phyloP scores from a whole-genome alignment of 345 rosid genomes.

The Heritiera fomes region DNA sequence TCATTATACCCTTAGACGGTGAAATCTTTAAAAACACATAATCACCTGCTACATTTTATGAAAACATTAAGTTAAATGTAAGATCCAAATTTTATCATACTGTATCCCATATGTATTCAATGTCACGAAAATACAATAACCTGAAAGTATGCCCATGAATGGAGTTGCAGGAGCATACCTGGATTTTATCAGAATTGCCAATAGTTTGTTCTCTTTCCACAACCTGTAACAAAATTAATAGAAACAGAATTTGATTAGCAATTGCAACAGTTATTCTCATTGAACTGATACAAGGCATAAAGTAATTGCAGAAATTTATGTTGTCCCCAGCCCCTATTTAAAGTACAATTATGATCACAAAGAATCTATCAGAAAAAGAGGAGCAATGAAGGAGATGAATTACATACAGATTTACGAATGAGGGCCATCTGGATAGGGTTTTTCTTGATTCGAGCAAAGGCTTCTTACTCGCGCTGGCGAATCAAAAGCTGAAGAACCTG shows the following conservation, averaged over 20 bases:
- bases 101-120: too few relatives aligned
- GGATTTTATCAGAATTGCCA: background rate
- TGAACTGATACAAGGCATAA: background rate
- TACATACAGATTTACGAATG: slow-evolving; percentile 79
- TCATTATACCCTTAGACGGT: too few relatives aligned
- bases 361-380: background rate
- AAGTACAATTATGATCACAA: background rate
- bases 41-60: too few relatives aligned
- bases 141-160: background rate
- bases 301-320: background rate
- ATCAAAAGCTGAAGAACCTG: slow-evolving; percentile 48
- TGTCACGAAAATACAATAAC: background rate
- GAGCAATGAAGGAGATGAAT: background rate
- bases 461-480: slow-evolving; percentile 93
- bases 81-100: too few relatives aligned
- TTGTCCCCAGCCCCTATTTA: background rate
- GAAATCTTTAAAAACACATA: too few relatives aligned
- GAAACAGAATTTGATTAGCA: background rate
- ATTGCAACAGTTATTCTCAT: background rate
- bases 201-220: slow-evolving; percentile 37
- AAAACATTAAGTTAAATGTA: too few relatives aligned
- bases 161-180: background rate
- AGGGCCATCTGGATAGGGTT: slow-evolving; percentile 91
- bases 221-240: slow-evolving; percentile 35
- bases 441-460: slow-evolving; percentile 88